Evolutionary conservation across 2,329 filamentous ascomycete species (phyloP).

Genomic region (Ophiostoma sp.): DNA sequence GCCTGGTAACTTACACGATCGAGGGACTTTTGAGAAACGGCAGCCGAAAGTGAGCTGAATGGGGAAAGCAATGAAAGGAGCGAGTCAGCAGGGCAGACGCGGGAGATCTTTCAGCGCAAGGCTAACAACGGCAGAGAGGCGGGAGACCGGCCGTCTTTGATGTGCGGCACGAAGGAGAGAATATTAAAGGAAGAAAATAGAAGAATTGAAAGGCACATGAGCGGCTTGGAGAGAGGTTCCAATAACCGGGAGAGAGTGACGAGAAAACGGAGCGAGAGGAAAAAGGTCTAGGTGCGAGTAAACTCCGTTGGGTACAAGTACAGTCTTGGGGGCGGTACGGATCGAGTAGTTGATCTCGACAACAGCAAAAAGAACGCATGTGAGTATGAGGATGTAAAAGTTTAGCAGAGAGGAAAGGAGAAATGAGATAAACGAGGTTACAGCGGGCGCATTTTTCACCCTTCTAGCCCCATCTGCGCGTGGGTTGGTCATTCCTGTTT

Average conservation of each 20-base stretch:
- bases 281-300: neutral
- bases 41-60: neutral
- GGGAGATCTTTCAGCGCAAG: neutral
- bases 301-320: neutral
- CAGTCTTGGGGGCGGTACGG: neutral
- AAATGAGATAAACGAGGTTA: neutral
- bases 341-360: neutral
- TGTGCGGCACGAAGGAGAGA: neutral
- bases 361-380: neutral
- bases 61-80: neutral
- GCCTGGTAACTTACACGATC: neutral
- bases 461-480: neutral
- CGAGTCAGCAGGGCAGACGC: constrained; percentile 2
- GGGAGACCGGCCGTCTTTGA: neutral
- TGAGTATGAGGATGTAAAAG: neutral
- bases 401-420: neutral
- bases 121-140: neutral
- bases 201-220: neutral
- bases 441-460: neutral
- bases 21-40: neutral
- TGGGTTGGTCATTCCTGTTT: neutral
- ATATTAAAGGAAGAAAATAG: neutral
- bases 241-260: neutral
- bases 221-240: too few species aligned
- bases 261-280: neutral